Evolutionary conservation across 148 eudicot species (phyloP), one percentile per base, ranked within the genome.

Genomic region (Pharnaceum exiguum): DNA sequence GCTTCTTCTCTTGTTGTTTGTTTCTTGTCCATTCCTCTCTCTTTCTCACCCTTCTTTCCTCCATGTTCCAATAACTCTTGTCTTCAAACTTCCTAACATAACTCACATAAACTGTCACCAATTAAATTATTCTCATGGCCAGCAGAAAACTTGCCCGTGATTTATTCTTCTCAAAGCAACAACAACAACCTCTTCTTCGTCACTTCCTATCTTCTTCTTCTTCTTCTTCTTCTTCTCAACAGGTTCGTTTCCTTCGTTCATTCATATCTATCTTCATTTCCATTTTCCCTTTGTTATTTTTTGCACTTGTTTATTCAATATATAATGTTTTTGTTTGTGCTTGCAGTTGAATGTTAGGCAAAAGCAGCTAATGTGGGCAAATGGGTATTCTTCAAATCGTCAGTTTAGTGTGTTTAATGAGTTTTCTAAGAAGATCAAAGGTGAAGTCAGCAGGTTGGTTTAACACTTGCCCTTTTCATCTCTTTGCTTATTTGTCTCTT

Each of bases 351-450:
- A 56, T 47, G 3, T 77, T 38, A 77, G 91, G 57, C n/a, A 75
- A 18, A 67, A 74, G 48, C 66, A 74, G 48, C 66, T 71, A 57
- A 44, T 55, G 25, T 25, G 53, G 27, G 64, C 59, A 21, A 77
- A 71, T 75, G 78, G 70, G 50, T 55, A 62, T 50, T 30, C 32
- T 21, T 54, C 29, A 35, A 79, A 44, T 66, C 96, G 98, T 55
- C 81, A 83, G 60, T 83, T 82, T 21, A 80, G 96, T 53, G 88
- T 88, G 5, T 83, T 93, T 31, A 82, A 87, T 63, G 94, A 91
- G 38, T 85, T 90, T 46, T 87, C 97, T 47, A 77, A 84, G 25
- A 79, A 91, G 67, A 53, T 91, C 67, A 83, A 82, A 67, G 87
- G 80, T 45, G 98, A 93, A 85, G 79, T 76, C 64, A 73, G 54